Evolutionary conservation across 2,329 filamentous ascomycete genomes (phyloP), one percentile per base, ranked within the genome.

Genomic region (Penicillium hordei): DNA sequence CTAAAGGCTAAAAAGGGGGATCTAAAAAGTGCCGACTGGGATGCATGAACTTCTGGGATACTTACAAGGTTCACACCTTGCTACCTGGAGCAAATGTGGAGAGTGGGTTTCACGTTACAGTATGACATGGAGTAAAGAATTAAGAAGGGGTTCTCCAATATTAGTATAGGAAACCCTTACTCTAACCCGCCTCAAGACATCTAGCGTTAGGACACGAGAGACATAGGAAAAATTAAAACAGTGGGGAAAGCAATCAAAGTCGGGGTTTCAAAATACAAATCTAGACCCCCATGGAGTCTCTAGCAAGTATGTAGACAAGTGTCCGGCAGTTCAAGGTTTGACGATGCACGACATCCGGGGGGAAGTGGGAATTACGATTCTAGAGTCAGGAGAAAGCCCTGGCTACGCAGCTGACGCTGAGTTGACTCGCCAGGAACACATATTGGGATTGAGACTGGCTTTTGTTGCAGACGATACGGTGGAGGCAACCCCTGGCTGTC

Each of bases 301-400:
- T 43, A 39, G 21, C 29, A 36, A 49, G 45, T 60, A 57, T 58
- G 51, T 46, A 33, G 31, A 46, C 21, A 43, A 34, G 42, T 60
- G 12, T 55, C 48, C 52, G 53, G 56, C 40, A 52, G 29, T 36
- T 33, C 58, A 59, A 46, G 57, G 61, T 62, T 59, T 60, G 59
- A 65, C 58, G 59, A 64, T 62, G 61, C 64, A 66, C 64, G 42
- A 65, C 56, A 65, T 60, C 44, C 52, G 52, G 52, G 50, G 55
- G 44, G 38, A 34, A 55, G 44, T 19, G 43, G 45, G 53, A 46
- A 53, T 34, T 51, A 42, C 59, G 54, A 52, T 52, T 50, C 48
- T 56, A 58, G 58, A 60, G 48, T 51, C 42, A 53, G 54, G 45
- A 49, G 36, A 54, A 53, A 45, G n/a, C 29, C n/a, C 23, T 36